These are phyloP conservation scores for Capronia americana DNA, from an alignment of 2,329 filamentous ascomycete genomes.

Conservation along the genomic window DNA sequence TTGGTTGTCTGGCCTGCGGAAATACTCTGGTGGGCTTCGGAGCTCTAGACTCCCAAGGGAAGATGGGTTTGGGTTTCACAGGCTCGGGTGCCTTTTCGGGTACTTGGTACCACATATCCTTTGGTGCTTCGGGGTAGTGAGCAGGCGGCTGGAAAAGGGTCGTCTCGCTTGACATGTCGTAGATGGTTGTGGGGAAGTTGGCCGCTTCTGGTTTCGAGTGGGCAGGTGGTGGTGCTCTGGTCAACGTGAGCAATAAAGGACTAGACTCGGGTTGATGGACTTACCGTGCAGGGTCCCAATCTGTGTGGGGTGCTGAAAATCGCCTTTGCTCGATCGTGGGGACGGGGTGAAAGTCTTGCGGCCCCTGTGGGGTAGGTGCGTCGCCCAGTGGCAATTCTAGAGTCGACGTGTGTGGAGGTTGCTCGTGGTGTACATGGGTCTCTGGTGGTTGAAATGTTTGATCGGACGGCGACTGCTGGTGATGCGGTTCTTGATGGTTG, in stretches of 20 bases:
- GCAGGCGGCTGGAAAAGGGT: slow-evolving; percentile 77
- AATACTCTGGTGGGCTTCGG: slow-evolving; percentile 63
- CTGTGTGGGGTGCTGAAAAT: slow-evolving; percentile 64
- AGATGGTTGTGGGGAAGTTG: slow-evolving; percentile 79
- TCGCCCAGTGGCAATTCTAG: slow-evolving; percentile 54
- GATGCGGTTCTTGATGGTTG: background rate
- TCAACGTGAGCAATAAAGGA: slow-evolving; percentile 37
- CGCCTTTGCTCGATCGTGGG: slow-evolving; percentile 55
- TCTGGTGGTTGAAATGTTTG: slow-evolving; percentile 28
- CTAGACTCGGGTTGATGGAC: slow-evolving; percentile 37
- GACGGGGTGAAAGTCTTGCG: slow-evolving; percentile 51
- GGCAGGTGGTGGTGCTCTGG: slow-evolving; percentile 65
- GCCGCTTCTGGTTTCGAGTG: slow-evolving; percentile 82
- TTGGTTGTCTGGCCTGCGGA: slow-evolving; percentile 43
- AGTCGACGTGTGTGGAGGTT: slow-evolving; percentile 38
- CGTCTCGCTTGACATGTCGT: slow-evolving; percentile 80
- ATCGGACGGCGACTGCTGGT: slow-evolving; percentile 25
- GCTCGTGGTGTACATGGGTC: slow-evolving; percentile 24
- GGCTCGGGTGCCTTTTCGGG: slow-evolving; percentile 64
- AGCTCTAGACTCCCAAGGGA: slow-evolving; percentile 84
- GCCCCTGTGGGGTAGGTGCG: slow-evolving; percentile 49
- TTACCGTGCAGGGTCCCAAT: slow-evolving; percentile 69
- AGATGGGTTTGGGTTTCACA: slow-evolving; percentile 70
- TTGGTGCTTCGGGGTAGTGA: slow-evolving; percentile 81
- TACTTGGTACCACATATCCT: slow-evolving; percentile 86